phyloP scores from a whole-genome alignment of 2,329 filamentous ascomycete species.

The Volutella citrinella region DNA sequence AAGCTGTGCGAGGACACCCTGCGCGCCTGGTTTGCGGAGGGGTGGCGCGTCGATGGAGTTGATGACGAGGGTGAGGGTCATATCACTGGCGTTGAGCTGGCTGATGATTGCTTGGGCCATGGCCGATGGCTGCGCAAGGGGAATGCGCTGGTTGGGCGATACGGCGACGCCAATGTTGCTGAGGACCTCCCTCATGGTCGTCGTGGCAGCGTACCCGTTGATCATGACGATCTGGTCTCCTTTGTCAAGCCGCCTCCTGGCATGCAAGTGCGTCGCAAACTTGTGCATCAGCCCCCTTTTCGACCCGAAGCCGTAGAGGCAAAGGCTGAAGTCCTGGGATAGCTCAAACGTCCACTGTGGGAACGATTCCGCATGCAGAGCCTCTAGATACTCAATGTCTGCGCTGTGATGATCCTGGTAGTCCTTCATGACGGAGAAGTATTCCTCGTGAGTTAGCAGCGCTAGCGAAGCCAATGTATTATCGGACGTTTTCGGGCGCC shows the following conservation, averaged over 20 bases:
- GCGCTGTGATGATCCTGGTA: conserved; percentile 66
- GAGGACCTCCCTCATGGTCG: conserved; percentile 67
- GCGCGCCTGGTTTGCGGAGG: conserved; percentile 67
- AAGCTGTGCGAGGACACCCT: conserved; percentile 72
- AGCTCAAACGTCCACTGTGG: conserved; percentile 93
- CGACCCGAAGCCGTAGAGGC: conserved; percentile 89
- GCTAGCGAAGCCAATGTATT: conserved; percentile 74
- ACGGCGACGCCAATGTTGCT: conserved; percentile 65
- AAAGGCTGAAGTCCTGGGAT: conserved; percentile 80
- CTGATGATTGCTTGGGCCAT: conserved; percentile 66
- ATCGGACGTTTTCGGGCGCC: conserved; percentile 78
- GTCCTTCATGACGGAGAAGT: conserved; percentile 64
- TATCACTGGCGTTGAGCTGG: conserved; percentile 46
- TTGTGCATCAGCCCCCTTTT: conserved; percentile 72
- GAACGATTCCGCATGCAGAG: conserved; percentile 77
- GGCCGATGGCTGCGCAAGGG: conserved; percentile 62
- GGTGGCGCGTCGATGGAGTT: conserved; percentile 83
- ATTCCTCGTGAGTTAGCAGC: conserved; percentile 87
- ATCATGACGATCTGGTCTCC: conserved; percentile 66
- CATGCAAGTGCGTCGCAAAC: conserved; percentile 69
- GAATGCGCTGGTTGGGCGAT: conserved; percentile 44
- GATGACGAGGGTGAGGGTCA: conserved; percentile 65
- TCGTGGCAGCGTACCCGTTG: conserved; percentile 75
- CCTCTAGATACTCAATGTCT: conserved; percentile 69
- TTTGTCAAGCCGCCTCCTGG: conserved; percentile 27